Base-by-base conservation (phyloP, 2,329 filamentous ascomycete genomes). In the Penicillium sclerotigenum region DNA sequence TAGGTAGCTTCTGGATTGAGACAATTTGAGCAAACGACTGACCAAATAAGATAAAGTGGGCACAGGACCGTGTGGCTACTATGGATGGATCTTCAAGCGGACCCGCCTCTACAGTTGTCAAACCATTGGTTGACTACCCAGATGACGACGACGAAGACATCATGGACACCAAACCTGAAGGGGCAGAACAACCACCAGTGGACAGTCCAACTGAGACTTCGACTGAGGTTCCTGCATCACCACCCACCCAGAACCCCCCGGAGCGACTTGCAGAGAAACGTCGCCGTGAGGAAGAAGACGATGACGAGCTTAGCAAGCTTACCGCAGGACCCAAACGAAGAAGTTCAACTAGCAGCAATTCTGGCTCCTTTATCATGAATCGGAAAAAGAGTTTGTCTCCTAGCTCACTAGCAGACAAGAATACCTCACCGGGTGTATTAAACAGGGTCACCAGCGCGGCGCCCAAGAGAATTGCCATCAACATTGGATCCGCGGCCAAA, bases 231-330 rank as follows among this genome's bases (percentile, higher is more conserved):
- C 59, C 68, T 16, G 53, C 63, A n/a, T 68, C 67, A 18, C 51
- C 63, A 33, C 52, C 58, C 5, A 56, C 60, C 13, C 70, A 70
- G 46, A 65, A 5, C 16, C 28, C 61, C 14, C 87, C 87, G 0
- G 91, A 96, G 73, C 83, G 90, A 52, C 75, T 96, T 18, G 88
- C 91, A 0, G 90, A 96, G 72, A 97, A 97, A 75, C 87, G 93
- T 46, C 84, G 93, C 46, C 85, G 94, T 41, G 77, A 81, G 65
- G 92, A 96, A 70, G 93, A 97, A 59, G 93, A 97, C 43, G 92
- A 96, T 54, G 92, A 97, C 62, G 90, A 93, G 68, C 77, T 97
- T n/a, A 86, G 87, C 52, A 96, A 94, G 74, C 81, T 97, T 65
- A 85, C 90, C 61, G 70, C 73, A 10, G 75, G 72, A 24, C 71